These are phyloP conservation scores for Carex myosuroides DNA, from an alignment of 176 grass and related monocot species.

Conservation along the genomic window DNA sequence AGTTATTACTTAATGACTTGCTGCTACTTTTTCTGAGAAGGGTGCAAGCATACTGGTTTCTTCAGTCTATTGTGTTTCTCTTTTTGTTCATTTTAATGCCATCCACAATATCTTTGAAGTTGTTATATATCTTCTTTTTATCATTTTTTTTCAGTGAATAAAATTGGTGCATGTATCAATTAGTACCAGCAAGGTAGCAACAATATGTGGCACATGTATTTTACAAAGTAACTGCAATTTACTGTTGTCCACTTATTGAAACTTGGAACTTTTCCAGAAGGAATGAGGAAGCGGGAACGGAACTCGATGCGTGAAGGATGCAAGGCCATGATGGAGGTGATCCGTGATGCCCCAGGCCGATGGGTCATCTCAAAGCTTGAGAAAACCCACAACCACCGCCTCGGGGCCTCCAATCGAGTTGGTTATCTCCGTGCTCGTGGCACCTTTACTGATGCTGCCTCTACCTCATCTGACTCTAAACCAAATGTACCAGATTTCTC, in stretches of 20 bases:
- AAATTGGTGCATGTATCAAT: neutral
- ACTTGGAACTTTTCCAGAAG: neutral
- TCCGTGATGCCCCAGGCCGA: conserved; percentile 36
- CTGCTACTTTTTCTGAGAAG: neutral
- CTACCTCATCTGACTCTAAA: conserved; percentile 17
- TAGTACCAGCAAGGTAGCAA: neutral
- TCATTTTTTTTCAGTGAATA: neutral
- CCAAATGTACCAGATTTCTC: neutral
- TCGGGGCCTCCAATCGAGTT: conserved; percentile 52
- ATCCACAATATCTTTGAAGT: neutral
- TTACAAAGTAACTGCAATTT: neutral
- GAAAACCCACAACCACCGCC: conserved; percentile 69
- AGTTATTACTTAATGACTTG: neutral
- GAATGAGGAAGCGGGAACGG: conserved; percentile 55
- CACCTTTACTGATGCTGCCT: conserved; percentile 28
- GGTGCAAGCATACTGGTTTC: neutral
- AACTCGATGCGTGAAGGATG: conserved; percentile 88
- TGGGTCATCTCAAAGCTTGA: conserved; percentile 98
- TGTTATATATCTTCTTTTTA: neutral
- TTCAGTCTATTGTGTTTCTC: neutral
- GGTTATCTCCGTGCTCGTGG: conserved; percentile 67
- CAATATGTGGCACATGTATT: neutral
- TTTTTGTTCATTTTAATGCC: neutral
- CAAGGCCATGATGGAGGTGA: conserved; percentile 99
- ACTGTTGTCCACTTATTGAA: neutral